phyloP scores from a whole-genome alignment of 2,329 filamentous ascomycete species.

The Endoconidiophora polonica region DNA sequence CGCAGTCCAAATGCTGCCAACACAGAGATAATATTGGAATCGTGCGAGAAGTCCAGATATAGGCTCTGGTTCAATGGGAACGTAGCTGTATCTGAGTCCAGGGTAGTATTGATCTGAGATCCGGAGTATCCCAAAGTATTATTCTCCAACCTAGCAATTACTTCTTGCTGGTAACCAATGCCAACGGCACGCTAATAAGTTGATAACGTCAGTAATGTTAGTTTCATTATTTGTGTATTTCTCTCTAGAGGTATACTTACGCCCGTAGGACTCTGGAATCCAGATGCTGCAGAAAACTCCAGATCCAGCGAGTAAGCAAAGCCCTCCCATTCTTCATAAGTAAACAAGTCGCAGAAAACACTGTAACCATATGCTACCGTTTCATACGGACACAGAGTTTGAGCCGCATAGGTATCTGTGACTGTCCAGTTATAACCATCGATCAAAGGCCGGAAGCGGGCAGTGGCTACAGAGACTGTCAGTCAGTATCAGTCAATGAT shows the following conservation, averaged over 20 bases:
- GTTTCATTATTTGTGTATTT: neutral
- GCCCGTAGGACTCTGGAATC: constrained; percentile 47
- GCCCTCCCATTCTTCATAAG: constrained; percentile 54
- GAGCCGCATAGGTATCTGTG: constrained; percentile 47
- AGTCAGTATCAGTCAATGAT: neutral
- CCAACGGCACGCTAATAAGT: constrained; percentile 45
- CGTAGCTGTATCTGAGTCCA: constrained; percentile 48
- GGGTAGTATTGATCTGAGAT: constrained; percentile 50
- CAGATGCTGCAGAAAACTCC: constrained; percentile 42
- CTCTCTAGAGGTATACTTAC: constrained; percentile 20
- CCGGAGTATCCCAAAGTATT: constrained; percentile 43
- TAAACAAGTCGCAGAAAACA: constrained; percentile 58
- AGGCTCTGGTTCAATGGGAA: constrained; percentile 59
- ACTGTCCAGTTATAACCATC: constrained; percentile 46
- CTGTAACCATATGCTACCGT: constrained; percentile 62
- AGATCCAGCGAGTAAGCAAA: constrained; percentile 59
- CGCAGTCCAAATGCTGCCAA: constrained; percentile 55
- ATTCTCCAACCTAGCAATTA: constrained; percentile 52
- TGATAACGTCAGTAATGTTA: neutral
- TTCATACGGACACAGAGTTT: constrained; percentile 62
- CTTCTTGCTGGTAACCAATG: constrained; percentile 56
- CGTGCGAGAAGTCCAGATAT: constrained; percentile 66
- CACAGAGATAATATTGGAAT: constrained; percentile 55
- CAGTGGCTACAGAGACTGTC: constrained; percentile 28
- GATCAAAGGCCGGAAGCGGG: constrained; percentile 39